Evolutionary conservation across 2,329 filamentous ascomycete species (phyloP).

Genomic region (Aspergillus eucalypticola): DNA sequence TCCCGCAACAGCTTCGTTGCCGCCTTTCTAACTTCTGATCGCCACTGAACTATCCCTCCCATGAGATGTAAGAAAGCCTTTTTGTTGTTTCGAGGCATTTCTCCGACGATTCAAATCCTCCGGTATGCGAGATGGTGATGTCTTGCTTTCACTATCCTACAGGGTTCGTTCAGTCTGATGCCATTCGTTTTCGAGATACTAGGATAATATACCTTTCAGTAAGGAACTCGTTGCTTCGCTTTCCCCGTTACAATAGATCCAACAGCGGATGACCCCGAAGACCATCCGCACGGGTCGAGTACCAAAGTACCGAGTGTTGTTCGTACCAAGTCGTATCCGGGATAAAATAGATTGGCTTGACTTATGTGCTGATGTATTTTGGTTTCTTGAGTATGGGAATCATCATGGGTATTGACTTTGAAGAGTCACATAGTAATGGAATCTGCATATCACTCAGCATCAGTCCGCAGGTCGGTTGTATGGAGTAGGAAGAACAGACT

Average conservation of each 20-base stretch:
- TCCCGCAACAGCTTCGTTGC: conserved; percentile 21
- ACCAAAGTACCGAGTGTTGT: conserved; percentile 35
- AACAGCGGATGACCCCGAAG: conserved; percentile 47
- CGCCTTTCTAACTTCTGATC: conserved; percentile 21
- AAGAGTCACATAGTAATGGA: conserved; percentile 26
- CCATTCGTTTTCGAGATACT: no score
- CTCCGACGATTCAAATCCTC: conserved; percentile 21
- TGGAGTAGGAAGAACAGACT: conserved; percentile 22
- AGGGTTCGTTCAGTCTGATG: no score
- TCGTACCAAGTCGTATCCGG: conserved; percentile 32
- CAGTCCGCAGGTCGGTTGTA: conserved; percentile 19
- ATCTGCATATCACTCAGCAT: no score
- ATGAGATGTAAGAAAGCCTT: conserved; percentile 20
- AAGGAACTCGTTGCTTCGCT: conserved; percentile 43
- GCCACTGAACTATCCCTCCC: conserved; percentile 22
- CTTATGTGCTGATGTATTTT: conserved; percentile 32
- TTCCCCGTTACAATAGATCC: conserved; percentile 35
- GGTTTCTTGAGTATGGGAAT: conserved; percentile 25
- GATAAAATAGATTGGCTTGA: conserved; percentile 24
- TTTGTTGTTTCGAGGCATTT: conserved; percentile 19
- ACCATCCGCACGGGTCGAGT: conserved; percentile 42
- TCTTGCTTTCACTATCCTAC: conserved; percentile 18
- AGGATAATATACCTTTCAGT: conserved; percentile 34
- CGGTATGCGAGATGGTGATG: conserved; percentile 16
- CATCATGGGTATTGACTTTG: conserved; percentile 27